A percentile compares a stretch with the other conserved stretches of the same genome.
phyloP scores from a whole-genome alignment of 2,329 filamentous ascomycete genomes.

The Venturia oleaginea region DNA sequence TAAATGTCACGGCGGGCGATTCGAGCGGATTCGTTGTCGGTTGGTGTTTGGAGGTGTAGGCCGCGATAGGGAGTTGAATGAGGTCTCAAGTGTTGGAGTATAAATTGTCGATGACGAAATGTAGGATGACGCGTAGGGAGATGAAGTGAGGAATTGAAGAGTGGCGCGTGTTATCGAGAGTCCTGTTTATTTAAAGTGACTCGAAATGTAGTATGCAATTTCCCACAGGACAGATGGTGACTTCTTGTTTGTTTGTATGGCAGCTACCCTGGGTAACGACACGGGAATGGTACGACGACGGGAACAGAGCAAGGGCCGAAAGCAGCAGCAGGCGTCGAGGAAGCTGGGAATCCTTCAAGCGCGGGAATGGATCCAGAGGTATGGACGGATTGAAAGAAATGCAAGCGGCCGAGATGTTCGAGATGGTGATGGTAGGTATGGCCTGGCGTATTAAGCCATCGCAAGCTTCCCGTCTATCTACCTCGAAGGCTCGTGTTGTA shows the following conservation, averaged over 20 bases:
- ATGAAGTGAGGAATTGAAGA: background rate
- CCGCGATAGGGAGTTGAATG: background rate
- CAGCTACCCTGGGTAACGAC: background rate
- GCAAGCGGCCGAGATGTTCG: background rate
- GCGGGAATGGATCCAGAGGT: background rate
- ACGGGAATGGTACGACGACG: background rate
- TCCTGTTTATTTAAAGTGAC: background rate
- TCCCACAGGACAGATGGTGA: background rate
- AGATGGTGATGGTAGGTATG: background rate
- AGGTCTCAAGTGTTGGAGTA: background rate
- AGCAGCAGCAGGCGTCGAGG: background rate
- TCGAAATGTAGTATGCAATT: background rate
- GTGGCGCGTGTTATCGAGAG: background rate
- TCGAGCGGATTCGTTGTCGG: background rate
- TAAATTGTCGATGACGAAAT: background rate
- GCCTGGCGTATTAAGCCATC: background rate
- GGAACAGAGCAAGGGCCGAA: conserved; percentile 2
- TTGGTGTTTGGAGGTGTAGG: background rate
- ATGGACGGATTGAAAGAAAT: background rate
- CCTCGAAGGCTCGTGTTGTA: background rate
- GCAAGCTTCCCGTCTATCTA: background rate
- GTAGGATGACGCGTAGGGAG: background rate
- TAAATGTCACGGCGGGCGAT: background rate
- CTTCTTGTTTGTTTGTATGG: background rate
- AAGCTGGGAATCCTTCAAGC: background rate